Evolutionary conservation across 768 basidiomycete genomes (phyloP), one percentile per base, ranked within the genome.

Genomic region (Agrocybe pediades): DNA sequence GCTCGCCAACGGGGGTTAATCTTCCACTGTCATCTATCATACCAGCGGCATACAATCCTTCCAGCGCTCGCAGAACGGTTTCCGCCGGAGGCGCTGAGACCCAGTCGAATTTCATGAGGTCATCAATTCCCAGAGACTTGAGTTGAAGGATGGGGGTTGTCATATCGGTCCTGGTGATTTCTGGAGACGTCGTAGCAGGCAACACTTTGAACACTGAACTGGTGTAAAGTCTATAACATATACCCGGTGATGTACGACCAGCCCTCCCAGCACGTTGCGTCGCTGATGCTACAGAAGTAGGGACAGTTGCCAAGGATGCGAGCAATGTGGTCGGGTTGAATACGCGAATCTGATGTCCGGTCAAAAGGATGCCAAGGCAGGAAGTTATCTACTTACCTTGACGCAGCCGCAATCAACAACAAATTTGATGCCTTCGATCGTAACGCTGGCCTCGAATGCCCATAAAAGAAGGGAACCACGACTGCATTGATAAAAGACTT

Each of bases 21-120:
- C 87, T 76, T 2, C 92, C 90, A 57, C 90, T 86, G 45, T 88
- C 84, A 29, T 88, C 90, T 7, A 98, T 75, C 82, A 97, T 94
- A 9, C 90, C 90, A 20, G 92, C 78, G 20, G 84, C 81, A 40
- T 83, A 83, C 25, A 98, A 74, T 29, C 87, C 86, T 66, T 98
- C 96, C 41, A 98, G 70, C 16, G 94, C 94, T 33, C 94, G 78
- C 41, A 95, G 71, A 27, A 98, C 81, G 61, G 86, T 88, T 66
- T 92, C 90, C 9, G 88, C 86, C 2, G 94, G 92, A 27, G 97
- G 97, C 0, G 86, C 76, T 25, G 88, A 87, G 26, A 98, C 83
- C 90, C 95, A 99, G 65, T 98, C 95, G 65, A 98, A 96, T 65
- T 90, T 91, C 82, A 97, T 88, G 13, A 98, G 69, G 69, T 99